phyloP scores from a whole-genome alignment of 73 alveolate species.

The Effrenium voratum region DNA sequence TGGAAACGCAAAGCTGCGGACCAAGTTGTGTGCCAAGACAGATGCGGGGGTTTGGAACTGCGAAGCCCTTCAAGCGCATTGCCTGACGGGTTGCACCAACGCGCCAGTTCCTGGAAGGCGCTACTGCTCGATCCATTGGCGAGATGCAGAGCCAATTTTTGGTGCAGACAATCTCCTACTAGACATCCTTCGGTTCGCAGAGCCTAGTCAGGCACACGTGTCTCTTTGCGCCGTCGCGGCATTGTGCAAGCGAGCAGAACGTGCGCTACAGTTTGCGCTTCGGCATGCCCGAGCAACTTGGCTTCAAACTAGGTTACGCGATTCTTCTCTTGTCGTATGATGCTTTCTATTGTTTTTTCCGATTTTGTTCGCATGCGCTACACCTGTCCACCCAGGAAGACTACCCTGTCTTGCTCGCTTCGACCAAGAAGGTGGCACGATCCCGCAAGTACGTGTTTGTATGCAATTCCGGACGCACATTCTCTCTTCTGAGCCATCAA shows the following conservation, averaged over 20 bases:
- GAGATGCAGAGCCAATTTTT: neutral
- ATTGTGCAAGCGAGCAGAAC: too few relatives aligned
- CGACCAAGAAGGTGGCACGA: neutral
- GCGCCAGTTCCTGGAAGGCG: neutral
- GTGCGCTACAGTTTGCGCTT: neutral
- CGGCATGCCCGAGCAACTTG: neutral
- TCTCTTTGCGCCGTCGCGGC: too few relatives aligned
- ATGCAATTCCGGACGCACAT: neutral
- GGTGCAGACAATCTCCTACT: neutral
- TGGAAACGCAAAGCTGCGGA: constrained; percentile 53
- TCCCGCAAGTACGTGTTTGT: neutral
- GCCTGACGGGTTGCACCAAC: constrained; percentile 33
- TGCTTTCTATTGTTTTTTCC: too few relatives aligned
- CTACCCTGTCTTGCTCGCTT: too few relatives aligned
- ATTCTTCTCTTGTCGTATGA: too few relatives aligned
- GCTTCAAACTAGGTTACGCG: too few relatives aligned
- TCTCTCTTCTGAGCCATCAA: neutral
- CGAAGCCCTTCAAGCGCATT: neutral
- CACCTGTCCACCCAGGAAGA: too few relatives aligned
- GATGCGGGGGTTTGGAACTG: constrained; percentile 44
- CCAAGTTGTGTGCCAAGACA: neutral
- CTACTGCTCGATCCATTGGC: neutral
- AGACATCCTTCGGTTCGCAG: too few relatives aligned
- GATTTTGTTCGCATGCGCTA: too few relatives aligned
- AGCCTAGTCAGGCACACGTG: too few relatives aligned